These are phyloP conservation scores for Chlorella sp. DNA, from an alignment of 139 green algal genomes.

Conservation along the genomic window DNA sequence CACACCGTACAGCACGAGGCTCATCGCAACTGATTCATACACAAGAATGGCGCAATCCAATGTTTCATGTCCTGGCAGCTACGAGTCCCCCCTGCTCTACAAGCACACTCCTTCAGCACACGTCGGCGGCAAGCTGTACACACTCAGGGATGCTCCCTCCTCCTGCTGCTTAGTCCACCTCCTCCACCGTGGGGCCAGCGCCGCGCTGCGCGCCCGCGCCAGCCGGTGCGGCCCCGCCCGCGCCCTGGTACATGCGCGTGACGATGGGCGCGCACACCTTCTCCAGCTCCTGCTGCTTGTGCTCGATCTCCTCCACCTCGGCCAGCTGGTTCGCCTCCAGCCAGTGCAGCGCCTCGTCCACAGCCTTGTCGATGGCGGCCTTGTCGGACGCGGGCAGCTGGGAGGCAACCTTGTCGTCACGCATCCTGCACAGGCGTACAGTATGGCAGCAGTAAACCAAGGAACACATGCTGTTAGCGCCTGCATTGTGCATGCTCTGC, in stretches of 20 bases:
- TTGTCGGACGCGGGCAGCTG: slow-evolving; percentile 73
- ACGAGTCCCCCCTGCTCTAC: too few species aligned
- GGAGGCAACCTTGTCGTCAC: slow-evolving; percentile 51
- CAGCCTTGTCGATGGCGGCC: slow-evolving; percentile 69
- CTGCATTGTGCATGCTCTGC: slow-evolving; percentile 8
- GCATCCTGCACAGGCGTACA: slow-evolving; percentile 20
- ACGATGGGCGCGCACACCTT: slow-evolving; percentile 87
- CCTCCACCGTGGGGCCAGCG: slow-evolving; percentile 72
- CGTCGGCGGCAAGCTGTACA: too few species aligned
- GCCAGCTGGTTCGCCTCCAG: slow-evolving; percentile 90
- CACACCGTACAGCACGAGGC: too few species aligned
- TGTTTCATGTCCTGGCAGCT: too few species aligned
- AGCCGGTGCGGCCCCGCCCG: slow-evolving; percentile 25
- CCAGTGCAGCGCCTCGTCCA: slow-evolving; percentile 92
- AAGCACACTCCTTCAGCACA: too few species aligned
- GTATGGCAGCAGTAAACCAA: not conserved
- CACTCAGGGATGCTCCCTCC: not conserved
- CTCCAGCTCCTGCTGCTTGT: slow-evolving; percentile 97
- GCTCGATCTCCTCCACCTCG: slow-evolving; percentile 94
- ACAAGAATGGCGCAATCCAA: too few species aligned
- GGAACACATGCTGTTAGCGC: not conserved
- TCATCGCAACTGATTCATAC: too few species aligned
- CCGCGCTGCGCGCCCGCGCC: slow-evolving; percentile 1
- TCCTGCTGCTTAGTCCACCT: slow-evolving; percentile 78
- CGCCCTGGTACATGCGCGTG: slow-evolving; percentile 63